Percentiles rank a stretch among this genome's conserved stretches.
phyloP scores from a whole-genome alignment of 371 early-diverging fungal genomes.

The Entomophthora muscae region DNA sequence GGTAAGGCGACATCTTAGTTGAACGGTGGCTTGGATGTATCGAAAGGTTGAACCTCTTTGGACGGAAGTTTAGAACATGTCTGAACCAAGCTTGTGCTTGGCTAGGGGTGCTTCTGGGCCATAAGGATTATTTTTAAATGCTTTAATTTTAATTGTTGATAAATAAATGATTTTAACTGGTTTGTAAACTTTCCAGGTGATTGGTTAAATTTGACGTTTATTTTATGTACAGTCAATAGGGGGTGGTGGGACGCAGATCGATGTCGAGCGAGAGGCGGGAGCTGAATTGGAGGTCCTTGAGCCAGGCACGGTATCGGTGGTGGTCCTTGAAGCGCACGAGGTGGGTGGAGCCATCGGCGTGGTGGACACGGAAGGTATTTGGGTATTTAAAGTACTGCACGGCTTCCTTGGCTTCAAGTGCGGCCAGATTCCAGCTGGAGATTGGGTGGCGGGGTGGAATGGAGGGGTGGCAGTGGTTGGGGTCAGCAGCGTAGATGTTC shows the following conservation, averaged over 20 bases:
- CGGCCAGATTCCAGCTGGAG: slow-evolving; percentile 2
- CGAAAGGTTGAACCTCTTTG: no score
- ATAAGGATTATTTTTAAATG: no score
- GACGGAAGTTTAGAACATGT: no score
- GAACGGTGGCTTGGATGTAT: no score
- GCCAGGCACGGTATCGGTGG: neutral
- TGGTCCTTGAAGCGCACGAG: neutral
- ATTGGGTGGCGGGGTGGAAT: neutral
- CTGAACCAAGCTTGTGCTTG: no score
- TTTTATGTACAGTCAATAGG: no score
- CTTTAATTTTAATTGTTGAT: no score
- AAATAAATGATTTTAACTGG: no score
- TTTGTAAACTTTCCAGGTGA: no score
- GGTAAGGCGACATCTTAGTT: no score
- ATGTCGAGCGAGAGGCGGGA: neutral
- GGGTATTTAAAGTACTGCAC: neutral
- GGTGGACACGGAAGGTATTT: neutral
- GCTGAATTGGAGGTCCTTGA: neutral
- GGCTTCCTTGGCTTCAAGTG: neutral
- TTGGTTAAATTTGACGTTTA: no score
- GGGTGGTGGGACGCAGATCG: neutral
- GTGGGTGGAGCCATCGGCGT: neutral
- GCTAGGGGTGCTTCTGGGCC: no score
- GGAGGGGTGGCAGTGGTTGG: neutral
- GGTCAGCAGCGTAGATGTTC: neutral